Evolutionary conservation across 228 moss, liverwort and hornwort species (phyloP).

Genomic region (Sphagnum magellanicum): DNA sequence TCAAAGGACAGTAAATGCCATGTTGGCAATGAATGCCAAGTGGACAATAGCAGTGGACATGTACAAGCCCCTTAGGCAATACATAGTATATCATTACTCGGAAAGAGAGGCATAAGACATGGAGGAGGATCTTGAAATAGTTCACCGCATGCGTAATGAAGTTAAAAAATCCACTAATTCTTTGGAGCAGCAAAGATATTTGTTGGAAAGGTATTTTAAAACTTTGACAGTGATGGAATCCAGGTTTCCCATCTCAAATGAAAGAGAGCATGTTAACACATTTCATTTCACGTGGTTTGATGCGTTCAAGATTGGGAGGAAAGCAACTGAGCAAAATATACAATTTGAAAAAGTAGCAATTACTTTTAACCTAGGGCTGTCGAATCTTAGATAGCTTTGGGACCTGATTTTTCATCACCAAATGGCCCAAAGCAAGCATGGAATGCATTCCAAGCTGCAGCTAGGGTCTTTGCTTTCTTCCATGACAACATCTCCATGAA

Average conservation of each 20-base stretch:
- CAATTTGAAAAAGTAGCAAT: slow-evolving; percentile 98
- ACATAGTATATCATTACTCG: slow-evolving; percentile 92
- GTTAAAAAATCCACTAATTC: slow-evolving; percentile 84
- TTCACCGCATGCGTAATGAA: slow-evolving; percentile 87
- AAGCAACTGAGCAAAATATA: slow-evolving; percentile 91
- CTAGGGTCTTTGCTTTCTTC: slow-evolving; percentile 89
- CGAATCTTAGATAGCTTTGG: slow-evolving; percentile 88
- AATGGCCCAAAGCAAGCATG: slow-evolving; percentile 92
- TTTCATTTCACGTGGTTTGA: slow-evolving; percentile 95
- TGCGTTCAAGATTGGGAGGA: slow-evolving; percentile 90
- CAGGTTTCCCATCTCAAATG: slow-evolving; percentile 90
- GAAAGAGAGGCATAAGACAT: slow-evolving; percentile 94
- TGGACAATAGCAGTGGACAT: slow-evolving; percentile 78
- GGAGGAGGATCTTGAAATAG: slow-evolving; percentile 87
- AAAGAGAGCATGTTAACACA: slow-evolving; percentile 88
- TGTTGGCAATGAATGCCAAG: slow-evolving; percentile 98
- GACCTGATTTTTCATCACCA: slow-evolving; percentile 71
- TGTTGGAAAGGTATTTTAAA: slow-evolving; percentile 85
- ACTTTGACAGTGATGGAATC: slow-evolving; percentile 97
- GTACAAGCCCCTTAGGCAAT: slow-evolving; percentile 86
- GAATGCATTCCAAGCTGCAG: slow-evolving; percentile 86
- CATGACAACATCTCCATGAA: slow-evolving; percentile 98
- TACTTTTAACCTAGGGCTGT: slow-evolving; percentile 91
- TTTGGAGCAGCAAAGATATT: slow-evolving; percentile 74
- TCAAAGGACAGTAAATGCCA: slow-evolving; percentile 79